Evolutionary conservation across 805 yeast species (phyloP), one percentile per base, ranked within the genome.

Genomic region (Barnettozyma vustinii): DNA sequence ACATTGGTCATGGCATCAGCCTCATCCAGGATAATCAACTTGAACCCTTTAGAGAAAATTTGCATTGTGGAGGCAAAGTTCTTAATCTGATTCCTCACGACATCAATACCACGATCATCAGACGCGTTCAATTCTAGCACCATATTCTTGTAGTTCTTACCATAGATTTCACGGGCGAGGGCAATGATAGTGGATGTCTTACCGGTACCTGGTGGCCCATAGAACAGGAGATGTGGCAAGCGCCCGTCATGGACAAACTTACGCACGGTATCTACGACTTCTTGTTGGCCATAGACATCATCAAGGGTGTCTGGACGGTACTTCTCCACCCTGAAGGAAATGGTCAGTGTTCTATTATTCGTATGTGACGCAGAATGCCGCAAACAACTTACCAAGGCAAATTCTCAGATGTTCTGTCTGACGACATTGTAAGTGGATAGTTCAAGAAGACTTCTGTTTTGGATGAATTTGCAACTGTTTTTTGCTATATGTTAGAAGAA

Each of bases 21-120:
- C 70, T 92, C 98, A 69, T 92, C 98, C 51, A 92, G 71, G n/a
- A 92, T 87, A 51, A 92, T 84, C 58, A 92, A 71, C 62, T 92
- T 92, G 75, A 90, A 90, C 13, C 94, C 95, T 47, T 77, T 75
- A 52, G 82, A 75, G 68, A 92, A 94, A 47, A 94, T 92, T 65
- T 94, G 99, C 75, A 89, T 82, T 1, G 99, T 94, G 27, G 92
- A 81, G 10, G 99, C 99, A 71, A 94, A 94, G 58, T 85, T 90
- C 74, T 94, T 94, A 72, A 94, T 90, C 68, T 90, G 97, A 60
- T 94, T 94, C 55, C 99, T 79, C n/a, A 94, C 98, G 41, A 94
- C 97, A 58, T 89, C 96, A 56, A 94, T 94, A 56, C 99, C 99
- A 69, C 99, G 80, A 66, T 94, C 99, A 66, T 94, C 99, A 4